phyloP scores from a whole-genome alignment of 2,329 filamentous ascomycete genomes.

The Phialocephala subalpina region DNA sequence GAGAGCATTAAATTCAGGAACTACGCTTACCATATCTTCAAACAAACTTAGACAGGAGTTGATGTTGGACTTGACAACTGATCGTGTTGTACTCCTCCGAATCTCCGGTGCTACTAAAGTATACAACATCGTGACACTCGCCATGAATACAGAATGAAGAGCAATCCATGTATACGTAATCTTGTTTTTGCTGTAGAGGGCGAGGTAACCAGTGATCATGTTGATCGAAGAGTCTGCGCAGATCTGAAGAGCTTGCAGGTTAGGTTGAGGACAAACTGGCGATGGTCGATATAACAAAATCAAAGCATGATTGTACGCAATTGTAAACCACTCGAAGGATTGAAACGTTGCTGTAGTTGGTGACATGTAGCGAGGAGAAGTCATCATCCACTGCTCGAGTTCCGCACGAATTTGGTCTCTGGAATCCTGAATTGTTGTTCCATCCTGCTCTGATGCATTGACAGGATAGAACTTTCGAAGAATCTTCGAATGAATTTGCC shows the following conservation, averaged over 20 bases:
- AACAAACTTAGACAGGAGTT: conserved; percentile 13
- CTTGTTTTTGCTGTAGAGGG: conserved; percentile 15
- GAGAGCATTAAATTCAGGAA: too few species aligned
- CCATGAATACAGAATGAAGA: conserved; percentile 12
- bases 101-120: conserved; percentile 9
- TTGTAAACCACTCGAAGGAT: conserved; percentile 13
- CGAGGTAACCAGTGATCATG: conserved; percentile 12
- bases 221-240: conserved; percentile 15
- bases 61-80: conserved; percentile 14
- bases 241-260: conserved; percentile 3
- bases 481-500: conserved; percentile 13
- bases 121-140: conserved; percentile 15
- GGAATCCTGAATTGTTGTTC: not conserved
- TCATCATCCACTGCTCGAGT: conserved; percentile 10
- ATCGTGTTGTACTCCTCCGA: conserved; percentile 1
- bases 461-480: conserved; percentile 13
- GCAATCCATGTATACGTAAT: conserved; percentile 16
- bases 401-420: conserved; percentile 6
- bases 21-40: conserved; percentile 12
- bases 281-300: conserved; percentile 14
- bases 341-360: conserved; percentile 11
- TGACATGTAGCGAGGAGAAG: conserved; percentile 8
- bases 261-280: conserved; percentile 10
- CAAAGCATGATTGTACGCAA: conserved; percentile 17
- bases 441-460: conserved; percentile 9